A percentile compares a stretch with the other conserved stretches of the same genome.
Evolutionary conservation across 2,329 filamentous ascomycete genomes (phyloP).

Genomic region (Fusarium multiceps): DNA sequence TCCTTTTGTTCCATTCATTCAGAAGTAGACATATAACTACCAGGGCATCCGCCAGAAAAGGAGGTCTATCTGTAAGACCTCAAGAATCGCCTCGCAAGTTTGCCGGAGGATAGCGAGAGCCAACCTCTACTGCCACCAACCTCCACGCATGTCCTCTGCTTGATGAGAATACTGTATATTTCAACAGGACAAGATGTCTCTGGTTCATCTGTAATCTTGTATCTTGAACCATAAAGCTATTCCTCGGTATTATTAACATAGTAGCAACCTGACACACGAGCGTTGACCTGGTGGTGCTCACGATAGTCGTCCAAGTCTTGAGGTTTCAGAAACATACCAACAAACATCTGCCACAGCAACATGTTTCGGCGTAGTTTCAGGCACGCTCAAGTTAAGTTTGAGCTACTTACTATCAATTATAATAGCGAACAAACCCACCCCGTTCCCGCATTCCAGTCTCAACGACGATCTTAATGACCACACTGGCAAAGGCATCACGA

Average conservation of each 20-base stretch:
- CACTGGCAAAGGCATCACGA: neutral
- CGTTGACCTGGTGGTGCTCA: neutral
- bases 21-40: neutral
- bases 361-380: conserved; percentile 1
- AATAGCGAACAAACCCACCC: conserved; percentile 4
- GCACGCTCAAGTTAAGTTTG: neutral
- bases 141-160: neutral
- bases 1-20: neutral
- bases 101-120: neutral
- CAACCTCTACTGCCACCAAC: neutral
- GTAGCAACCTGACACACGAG: neutral
- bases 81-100: neutral
- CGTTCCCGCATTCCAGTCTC: conserved; percentile 15
- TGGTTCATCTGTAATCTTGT: no score
- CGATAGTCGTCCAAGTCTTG: neutral
- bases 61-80: neutral
- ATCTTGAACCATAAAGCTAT: neutral
- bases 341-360: neutral
- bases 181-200: no score
- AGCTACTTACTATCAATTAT: neutral
- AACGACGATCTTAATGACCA: neutral
- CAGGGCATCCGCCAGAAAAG: neutral
- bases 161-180: neutral
- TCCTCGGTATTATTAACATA: no score
- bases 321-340: neutral